phyloP scores from a whole-genome alignment of 805 yeast species.

The Dipodascopsis uninucleata region DNA sequence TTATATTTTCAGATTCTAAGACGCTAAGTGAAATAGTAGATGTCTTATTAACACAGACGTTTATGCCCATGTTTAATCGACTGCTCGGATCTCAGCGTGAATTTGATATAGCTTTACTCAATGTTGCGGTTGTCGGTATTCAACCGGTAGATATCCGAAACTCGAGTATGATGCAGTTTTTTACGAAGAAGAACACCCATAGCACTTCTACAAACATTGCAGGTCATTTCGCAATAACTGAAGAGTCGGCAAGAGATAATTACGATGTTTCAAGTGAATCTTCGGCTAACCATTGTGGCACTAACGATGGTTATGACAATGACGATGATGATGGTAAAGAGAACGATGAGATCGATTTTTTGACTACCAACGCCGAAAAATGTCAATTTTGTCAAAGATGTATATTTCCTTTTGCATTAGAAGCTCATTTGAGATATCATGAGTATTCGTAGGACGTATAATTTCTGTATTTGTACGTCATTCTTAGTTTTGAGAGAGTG shows the following conservation, averaged over 20 bases:
- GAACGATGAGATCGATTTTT: not conserved
- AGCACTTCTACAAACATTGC: not conserved
- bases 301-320: not conserved
- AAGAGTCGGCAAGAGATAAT: not conserved
- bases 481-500: too few relatives aligned
- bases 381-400: constrained; percentile 6
- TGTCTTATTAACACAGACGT: not conserved
- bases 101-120: constrained; percentile 7
- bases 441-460: not conserved
- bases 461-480: not conserved
- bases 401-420: constrained; percentile 7
- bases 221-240: not conserved
- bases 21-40: not conserved
- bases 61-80: constrained; percentile 8
- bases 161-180: constrained; percentile 1
- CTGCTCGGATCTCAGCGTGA: not conserved
- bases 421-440: constrained; percentile 13
- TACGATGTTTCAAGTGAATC: not conserved
- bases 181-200: not conserved
- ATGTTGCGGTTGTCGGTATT: constrained; percentile 8
- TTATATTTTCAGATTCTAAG: not conserved
- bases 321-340: not conserved
- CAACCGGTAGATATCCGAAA: not conserved
- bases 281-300: constrained; percentile 1
- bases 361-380: not conserved